A percentile compares a stretch with the other conserved stretches of the same genome.
These are phyloP conservation scores for Omphalotus olearius DNA, from an alignment of 1,284 basidiomycete species.

Conservation along the genomic window DNA sequence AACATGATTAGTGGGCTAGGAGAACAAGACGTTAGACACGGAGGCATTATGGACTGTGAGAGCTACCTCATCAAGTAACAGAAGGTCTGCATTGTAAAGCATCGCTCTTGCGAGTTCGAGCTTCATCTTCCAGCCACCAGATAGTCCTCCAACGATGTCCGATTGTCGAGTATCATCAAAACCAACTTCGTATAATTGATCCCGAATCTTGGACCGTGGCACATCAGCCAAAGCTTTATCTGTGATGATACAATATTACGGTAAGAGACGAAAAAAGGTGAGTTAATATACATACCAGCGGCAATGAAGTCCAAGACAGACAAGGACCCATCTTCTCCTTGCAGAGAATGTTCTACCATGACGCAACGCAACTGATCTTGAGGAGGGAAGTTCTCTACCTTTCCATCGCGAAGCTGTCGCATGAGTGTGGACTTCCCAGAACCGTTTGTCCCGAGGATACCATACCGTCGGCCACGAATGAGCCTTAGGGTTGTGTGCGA, in stretches of 20 bases:
- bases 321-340: conserved; percentile 84
- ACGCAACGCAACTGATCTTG: conserved; percentile 83
- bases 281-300: conserved; percentile 49
- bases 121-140: conserved; percentile 99
- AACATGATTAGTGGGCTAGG: conserved; percentile 89
- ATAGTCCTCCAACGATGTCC: conserved; percentile 86
- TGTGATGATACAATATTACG: conserved; percentile 21
- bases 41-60: not conserved
- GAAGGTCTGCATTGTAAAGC: conserved; percentile 93
- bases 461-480: conserved; percentile 89
- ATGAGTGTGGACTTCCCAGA: conserved; percentile 96
- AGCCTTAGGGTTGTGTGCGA: conserved; percentile 94
- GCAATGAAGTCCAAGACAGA: conserved; percentile 89
- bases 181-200: conserved; percentile 82
- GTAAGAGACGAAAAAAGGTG: not conserved
- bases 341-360: conserved; percentile 96
- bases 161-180: conserved; percentile 87
- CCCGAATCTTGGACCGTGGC: conserved; percentile 66
- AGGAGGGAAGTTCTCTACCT: conserved; percentile 95
- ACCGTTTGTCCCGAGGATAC: conserved; percentile 94
- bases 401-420: conserved; percentile 92
- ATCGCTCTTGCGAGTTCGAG: conserved; percentile 91
- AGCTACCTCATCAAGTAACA: conserved; percentile 79
- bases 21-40: conserved; percentile 12
- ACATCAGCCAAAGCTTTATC: conserved; percentile 60